A percentile compares a stretch with the other conserved stretches of the same genome.
These are phyloP conservation scores for Parastagonospora nodorum DNA, from an alignment of 2,329 filamentous ascomycete species.

Conservation along the genomic window DNA sequence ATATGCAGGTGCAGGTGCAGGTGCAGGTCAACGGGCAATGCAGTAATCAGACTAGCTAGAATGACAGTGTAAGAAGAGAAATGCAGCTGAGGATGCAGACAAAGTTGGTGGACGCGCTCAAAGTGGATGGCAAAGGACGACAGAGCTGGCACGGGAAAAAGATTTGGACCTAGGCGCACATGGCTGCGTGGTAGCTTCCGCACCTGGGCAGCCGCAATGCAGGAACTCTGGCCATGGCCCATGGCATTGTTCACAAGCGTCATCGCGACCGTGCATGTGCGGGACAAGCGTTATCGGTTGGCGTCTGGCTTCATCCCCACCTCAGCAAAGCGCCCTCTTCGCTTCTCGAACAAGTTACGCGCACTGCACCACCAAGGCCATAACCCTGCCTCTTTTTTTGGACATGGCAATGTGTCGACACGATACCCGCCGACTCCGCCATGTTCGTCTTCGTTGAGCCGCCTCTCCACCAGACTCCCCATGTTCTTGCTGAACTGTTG, in stretches of 20 bases:
- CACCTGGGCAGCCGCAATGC: constrained; percentile 20
- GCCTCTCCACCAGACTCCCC: background rate
- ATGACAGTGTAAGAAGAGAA: constrained; percentile 4
- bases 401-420: too few relatives aligned
- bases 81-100: background rate
- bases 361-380: constrained; percentile 15
- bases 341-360: constrained; percentile 14
- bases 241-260: constrained; percentile 24
- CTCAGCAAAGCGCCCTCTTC: constrained; percentile 14
- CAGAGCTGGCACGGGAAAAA: constrained; percentile 6
- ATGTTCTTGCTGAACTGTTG: constrained; percentile 24
- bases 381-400: background rate
- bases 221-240: constrained; percentile 43
- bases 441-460: background rate
- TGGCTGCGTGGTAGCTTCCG: constrained; percentile 17
- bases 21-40: constrained; percentile 11
- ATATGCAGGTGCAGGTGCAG: constrained; percentile 16
- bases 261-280: constrained; percentile 29
- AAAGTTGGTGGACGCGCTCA: background rate
- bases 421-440: background rate
- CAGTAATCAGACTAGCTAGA: constrained; percentile 21
- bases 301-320: constrained; percentile 10
- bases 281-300: constrained; percentile 29
- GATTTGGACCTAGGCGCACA: constrained; percentile 22
- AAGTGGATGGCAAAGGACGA: background rate